These are phyloP conservation scores for Fonsecaea nubica DNA, from an alignment of 2,329 filamentous ascomycete species.

Conservation along the genomic window DNA sequence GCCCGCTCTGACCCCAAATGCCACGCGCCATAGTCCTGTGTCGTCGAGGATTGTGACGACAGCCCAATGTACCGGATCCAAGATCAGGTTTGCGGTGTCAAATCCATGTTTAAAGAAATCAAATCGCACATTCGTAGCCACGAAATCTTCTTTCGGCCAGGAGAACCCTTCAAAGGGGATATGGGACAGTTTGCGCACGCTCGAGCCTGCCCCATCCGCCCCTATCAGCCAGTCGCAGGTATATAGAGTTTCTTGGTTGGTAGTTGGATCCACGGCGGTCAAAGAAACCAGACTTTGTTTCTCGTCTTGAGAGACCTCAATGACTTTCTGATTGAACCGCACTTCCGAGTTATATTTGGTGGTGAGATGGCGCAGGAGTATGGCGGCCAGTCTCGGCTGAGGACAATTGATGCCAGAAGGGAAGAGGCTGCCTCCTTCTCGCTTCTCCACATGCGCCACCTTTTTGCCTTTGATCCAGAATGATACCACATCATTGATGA, in stretches of 20 bases:
- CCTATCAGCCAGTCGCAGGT: conserved; percentile 34
- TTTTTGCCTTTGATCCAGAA: conserved; percentile 33
- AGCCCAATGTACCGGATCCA: conserved; percentile 41
- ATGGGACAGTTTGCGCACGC: conserved; percentile 30
- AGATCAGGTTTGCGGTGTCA: conserved; percentile 30
- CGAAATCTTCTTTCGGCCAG: conserved; percentile 35
- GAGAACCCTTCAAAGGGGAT: conserved; percentile 36
- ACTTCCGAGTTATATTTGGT: conserved; percentile 30
- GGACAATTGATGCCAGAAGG: conserved; percentile 47
- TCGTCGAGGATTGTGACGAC: conserved; percentile 45
- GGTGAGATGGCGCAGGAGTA: conserved; percentile 30
- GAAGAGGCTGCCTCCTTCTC: conserved; percentile 52
- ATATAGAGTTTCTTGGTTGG: conserved; percentile 27
- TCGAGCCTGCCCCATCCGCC: conserved; percentile 30
- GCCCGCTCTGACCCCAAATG: conserved; percentile 47
- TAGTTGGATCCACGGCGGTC: conserved; percentile 23
- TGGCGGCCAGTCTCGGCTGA: conserved; percentile 30
- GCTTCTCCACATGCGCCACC: conserved; percentile 38
- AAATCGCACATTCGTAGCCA: conserved; percentile 33
- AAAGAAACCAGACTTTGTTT: conserved; percentile 22
- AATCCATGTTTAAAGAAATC: conserved; percentile 35
- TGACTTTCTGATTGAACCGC: conserved; percentile 31
- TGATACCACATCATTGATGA: conserved; percentile 33
- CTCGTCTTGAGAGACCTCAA: conserved; percentile 25
- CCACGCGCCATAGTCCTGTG: conserved; percentile 50